A percentile compares a stretch with the other conserved stretches of the same genome.
These are phyloP conservation scores for Plasmodium fragile DNA, from an alignment of 169 alveolate species.

Conservation along the genomic window DNA sequence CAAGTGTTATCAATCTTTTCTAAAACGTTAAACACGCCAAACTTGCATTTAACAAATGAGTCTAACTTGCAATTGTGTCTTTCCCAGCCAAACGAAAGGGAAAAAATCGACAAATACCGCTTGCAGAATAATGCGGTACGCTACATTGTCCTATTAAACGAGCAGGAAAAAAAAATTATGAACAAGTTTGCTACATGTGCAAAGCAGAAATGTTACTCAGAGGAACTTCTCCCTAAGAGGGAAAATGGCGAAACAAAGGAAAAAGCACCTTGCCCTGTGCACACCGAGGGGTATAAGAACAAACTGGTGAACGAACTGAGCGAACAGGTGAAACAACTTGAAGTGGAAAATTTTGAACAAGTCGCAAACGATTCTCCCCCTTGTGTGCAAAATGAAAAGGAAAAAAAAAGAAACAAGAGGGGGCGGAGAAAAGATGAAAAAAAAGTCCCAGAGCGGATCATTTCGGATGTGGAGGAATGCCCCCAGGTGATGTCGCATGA, in stretches of 20 bases:
- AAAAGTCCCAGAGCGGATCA: neutral
- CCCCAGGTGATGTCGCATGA: neutral
- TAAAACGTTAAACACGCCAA: conserved; percentile 23
- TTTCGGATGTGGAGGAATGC: neutral
- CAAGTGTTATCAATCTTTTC: conserved; percentile 53
- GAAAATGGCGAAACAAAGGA: neutral
- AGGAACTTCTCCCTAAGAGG: neutral
- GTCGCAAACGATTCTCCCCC: neutral
- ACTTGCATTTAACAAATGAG: conserved; percentile 44
- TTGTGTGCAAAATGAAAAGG: neutral
- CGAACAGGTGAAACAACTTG: conserved; percentile 40
- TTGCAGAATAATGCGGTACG: conserved; percentile 21
- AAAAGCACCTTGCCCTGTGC: conserved; percentile 1
- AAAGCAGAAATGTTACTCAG: neutral
- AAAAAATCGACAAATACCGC: conserved; percentile 21
- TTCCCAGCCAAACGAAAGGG: neutral
- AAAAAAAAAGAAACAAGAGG: conserved; percentile 11
- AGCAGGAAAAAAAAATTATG: neutral
- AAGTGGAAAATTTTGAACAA: neutral
- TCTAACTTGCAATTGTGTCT: neutral
- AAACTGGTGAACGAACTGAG: neutral
- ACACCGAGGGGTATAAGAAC: conserved; percentile 6
- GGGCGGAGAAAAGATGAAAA: conserved; percentile 4
- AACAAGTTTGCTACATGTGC: conserved; percentile 1
- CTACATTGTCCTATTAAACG: conserved; percentile 25